phyloP scores from a whole-genome alignment of 352 stramenopile species.

The Globisporangium parvum region DNA sequence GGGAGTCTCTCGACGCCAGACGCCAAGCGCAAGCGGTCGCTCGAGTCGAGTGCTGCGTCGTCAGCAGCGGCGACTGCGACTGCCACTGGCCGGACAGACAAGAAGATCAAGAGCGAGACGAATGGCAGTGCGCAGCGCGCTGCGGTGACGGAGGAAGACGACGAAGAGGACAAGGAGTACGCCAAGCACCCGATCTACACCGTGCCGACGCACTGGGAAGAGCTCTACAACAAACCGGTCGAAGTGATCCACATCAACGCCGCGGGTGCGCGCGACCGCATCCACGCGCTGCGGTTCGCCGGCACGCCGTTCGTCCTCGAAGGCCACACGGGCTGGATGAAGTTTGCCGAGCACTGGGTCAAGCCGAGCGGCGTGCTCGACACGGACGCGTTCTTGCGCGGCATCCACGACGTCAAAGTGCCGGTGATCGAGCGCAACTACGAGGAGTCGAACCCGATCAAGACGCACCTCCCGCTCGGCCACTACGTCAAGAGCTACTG shows the following conservation, averaged over 20 bases:
- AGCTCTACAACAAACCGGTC: slow-evolving; percentile 56
- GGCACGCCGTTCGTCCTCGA: slow-evolving; percentile 72
- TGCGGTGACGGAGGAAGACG: slow-evolving; percentile 4
- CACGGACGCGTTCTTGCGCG: slow-evolving; percentile 47
- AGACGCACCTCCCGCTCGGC: slow-evolving; percentile 56
- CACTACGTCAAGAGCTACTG: slow-evolving; percentile 83
- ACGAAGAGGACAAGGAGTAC: slow-evolving; percentile 21
- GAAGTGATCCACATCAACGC: slow-evolving; percentile 64
- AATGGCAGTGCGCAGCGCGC: slow-evolving; percentile 4
- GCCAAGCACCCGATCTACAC: slow-evolving; percentile 54
- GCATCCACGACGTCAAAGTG: slow-evolving; percentile 76
- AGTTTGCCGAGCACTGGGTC: slow-evolving; percentile 62
- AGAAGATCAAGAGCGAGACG: slow-evolving; percentile 11
- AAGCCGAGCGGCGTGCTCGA: slow-evolving; percentile 50
- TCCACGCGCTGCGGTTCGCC: slow-evolving; percentile 57
- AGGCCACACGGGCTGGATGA: slow-evolving; percentile 53
- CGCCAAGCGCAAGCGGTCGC: slow-evolving; percentile 30
- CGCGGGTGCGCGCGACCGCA: slow-evolving; percentile 38
- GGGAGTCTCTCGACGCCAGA: slow-evolving; percentile 27
- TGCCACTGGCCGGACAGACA: slow-evolving; percentile 1
- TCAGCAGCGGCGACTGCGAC: neutral
- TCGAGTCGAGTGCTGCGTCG: slow-evolving; percentile 14
- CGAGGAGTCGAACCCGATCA: slow-evolving; percentile 71
- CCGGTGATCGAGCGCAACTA: slow-evolving; percentile 77
- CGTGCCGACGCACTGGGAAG: slow-evolving; percentile 65